Conservation (phyloP, 257 asterid genomes). For the Penstemon barbatus region DNA sequence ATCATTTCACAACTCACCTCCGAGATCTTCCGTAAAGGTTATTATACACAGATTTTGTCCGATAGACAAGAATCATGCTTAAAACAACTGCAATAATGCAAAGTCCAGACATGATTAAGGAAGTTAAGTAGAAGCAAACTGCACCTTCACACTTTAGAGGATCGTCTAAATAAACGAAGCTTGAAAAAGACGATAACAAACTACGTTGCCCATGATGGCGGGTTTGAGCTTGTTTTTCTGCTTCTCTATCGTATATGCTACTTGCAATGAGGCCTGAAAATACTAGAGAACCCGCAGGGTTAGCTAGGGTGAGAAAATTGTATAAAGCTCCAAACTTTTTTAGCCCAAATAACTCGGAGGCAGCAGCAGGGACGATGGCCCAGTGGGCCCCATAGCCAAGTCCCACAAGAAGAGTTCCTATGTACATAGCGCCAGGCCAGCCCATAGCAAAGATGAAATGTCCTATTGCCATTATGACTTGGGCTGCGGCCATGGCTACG, state of each 20-base stretch:
- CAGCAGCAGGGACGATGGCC: conserved; percentile 94
- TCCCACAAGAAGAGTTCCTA: conserved; percentile 89
- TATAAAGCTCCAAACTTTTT: conserved; percentile 80
- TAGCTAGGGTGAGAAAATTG: conserved; percentile 80
- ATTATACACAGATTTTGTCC: conserved; percentile 71
- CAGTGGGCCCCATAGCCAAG: conserved; percentile 97
- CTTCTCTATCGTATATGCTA: conserved; percentile 11
- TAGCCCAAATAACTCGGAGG: conserved; percentile 86
- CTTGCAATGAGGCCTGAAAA: conserved; percentile 15
- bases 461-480: conserved; percentile 17
- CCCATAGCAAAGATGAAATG: conserved; percentile 10
- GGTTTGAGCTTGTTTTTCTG: conserved; percentile 16
- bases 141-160: conserved; percentile 72
- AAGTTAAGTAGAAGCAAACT: conserved; percentile 75
- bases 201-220: conserved; percentile 27
- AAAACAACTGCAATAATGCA: conserved; percentile 65
- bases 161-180: conserved; percentile 40
- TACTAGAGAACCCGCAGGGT: conserved; percentile 74
- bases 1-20: conserved; percentile 11
- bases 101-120: conserved; percentile 73
- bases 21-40: conserved; percentile 62
- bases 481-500: conserved; percentile 8
- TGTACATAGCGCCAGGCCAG: conserved; percentile 37
- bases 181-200: conserved; percentile 43
- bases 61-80: conserved; percentile 74